These are phyloP conservation scores for Bjerkandera adusta DNA, from an alignment of 1,284 basidiomycete genomes.

Conservation along the genomic window DNA sequence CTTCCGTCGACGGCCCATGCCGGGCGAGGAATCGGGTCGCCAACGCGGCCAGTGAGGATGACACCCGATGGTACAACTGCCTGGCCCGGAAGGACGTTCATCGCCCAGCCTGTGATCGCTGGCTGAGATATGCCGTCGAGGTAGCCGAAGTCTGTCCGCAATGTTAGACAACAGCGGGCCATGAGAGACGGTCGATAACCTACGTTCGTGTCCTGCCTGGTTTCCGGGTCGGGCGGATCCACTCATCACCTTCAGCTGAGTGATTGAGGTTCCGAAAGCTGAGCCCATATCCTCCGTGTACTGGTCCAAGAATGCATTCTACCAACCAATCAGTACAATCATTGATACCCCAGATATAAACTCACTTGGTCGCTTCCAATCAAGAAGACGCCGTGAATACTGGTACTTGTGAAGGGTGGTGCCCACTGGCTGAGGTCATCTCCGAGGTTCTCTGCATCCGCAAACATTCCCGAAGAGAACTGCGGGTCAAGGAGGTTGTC, in stretches of 20 bases:
- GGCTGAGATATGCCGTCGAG: constrained; percentile 42
- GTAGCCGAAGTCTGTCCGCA: constrained; percentile 31
- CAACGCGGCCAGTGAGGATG: constrained; percentile 33
- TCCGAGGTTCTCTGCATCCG: constrained; percentile 12
- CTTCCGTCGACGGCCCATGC: constrained; percentile 27
- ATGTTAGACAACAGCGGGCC: too few species aligned
- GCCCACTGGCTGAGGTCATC: constrained; percentile 10
- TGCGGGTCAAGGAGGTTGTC: constrained; percentile 10
- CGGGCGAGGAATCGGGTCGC: constrained; percentile 23
- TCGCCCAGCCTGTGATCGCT: constrained; percentile 33
- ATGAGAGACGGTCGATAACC: background rate
- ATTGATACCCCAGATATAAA: background rate
- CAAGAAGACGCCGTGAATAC: constrained; percentile 14
- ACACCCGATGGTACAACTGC: constrained; percentile 30
- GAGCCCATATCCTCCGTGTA: constrained; percentile 4
- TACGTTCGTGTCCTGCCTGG: constrained; percentile 15
- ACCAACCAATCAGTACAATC: background rate
- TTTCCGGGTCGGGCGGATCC: constrained; percentile 10
- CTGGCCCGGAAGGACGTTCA: constrained; percentile 34
- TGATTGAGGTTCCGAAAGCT: constrained; percentile 9
- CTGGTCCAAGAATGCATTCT: constrained; percentile 5
- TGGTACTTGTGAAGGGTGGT: constrained; percentile 9
- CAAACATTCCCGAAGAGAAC: constrained; percentile 9
- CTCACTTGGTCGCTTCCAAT: constrained; percentile 13
- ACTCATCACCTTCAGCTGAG: background rate